A percentile compares a stretch with the other conserved stretches of the same genome.
Evolutionary conservation across 176 grass and related monocot species (phyloP).

Genomic region (Canna indica): DNA sequence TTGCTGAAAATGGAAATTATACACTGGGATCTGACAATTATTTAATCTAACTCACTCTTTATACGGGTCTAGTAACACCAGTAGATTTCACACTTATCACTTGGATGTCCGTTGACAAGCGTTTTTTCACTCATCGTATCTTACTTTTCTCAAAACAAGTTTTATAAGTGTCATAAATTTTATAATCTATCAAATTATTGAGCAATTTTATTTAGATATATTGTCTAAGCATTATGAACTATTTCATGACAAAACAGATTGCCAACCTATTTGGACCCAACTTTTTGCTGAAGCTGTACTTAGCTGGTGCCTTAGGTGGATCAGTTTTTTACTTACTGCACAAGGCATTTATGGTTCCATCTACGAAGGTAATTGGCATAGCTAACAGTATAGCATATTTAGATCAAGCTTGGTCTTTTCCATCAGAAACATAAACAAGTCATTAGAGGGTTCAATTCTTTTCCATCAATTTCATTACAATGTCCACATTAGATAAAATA

Average conservation of each 20-base stretch:
- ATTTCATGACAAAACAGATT: slow-evolving; percentile 40
- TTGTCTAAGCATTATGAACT: neutral
- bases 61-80: too few species aligned
- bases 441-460: neutral
- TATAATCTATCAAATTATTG: neutral
- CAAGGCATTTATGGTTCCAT: slow-evolving; percentile 55
- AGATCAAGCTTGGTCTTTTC: neutral
- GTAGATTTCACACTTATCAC: too few species aligned
- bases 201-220: neutral
- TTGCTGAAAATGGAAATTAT: too few species aligned
- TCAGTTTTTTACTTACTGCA: slow-evolving; percentile 62
- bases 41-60: too few species aligned
- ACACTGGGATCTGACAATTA: too few species aligned
- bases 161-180: neutral
- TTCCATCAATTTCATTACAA: neutral
- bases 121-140: too few species aligned
- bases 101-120: too few species aligned
- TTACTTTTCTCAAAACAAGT: too few species aligned
- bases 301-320: slow-evolving; percentile 70
- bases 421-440: slow-evolving; percentile 7
- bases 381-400: neutral
- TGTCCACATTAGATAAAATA: neutral
- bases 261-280: slow-evolving; percentile 49
- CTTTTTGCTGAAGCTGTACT: slow-evolving; percentile 66
- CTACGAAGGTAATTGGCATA: slow-evolving; percentile 34